Evolutionary conservation across 75 land plant species (phyloP).

Genomic region (Selaginella tamariscina): DNA sequence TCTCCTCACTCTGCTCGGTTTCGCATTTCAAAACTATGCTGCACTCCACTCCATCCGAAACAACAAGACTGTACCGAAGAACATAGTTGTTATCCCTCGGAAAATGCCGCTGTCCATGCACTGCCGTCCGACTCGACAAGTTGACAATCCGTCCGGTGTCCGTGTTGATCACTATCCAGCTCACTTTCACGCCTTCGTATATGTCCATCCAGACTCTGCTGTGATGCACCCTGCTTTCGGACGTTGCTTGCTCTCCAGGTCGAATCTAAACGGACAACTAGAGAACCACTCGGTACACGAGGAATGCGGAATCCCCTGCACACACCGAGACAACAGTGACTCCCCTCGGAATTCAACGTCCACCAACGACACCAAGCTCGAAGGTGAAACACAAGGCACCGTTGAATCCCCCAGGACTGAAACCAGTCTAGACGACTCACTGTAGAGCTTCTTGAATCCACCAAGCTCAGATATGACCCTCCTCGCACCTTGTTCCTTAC

Average conservation of each 20-base stretch:
- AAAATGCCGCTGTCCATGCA: constrained; percentile 33
- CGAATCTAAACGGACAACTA: constrained; percentile 67
- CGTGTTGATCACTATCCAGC: constrained; percentile 36
- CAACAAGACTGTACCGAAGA: constrained; percentile 26
- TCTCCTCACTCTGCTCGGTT: constrained; percentile 13
- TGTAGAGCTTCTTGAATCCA: background rate
- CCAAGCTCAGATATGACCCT: background rate
- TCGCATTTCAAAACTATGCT: constrained; percentile 24
- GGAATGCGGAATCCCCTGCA: constrained; percentile 56
- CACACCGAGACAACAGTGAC: constrained; percentile 37
- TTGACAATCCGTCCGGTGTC: constrained; percentile 23
- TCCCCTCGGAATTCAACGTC: constrained; percentile 58
- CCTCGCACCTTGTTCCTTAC: background rate
- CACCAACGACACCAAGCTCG: constrained; percentile 57
- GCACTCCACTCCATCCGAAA: constrained; percentile 47
- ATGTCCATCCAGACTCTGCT: constrained; percentile 29
- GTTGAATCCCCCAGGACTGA: background rate
- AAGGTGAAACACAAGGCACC: constrained; percentile 24
- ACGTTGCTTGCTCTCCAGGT: constrained; percentile 19
- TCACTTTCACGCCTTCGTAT: constrained; percentile 34
- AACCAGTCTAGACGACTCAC: background rate
- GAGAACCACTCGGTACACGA: constrained; percentile 59
- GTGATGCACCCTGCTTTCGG: constrained; percentile 42
- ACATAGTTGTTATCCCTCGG: constrained; percentile 34
- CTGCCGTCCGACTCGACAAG: constrained; percentile 35